These are phyloP conservation scores for Rhodomyrtus tomentosa DNA, from an alignment of 345 rosid genomes.

Conservation along the genomic window DNA sequence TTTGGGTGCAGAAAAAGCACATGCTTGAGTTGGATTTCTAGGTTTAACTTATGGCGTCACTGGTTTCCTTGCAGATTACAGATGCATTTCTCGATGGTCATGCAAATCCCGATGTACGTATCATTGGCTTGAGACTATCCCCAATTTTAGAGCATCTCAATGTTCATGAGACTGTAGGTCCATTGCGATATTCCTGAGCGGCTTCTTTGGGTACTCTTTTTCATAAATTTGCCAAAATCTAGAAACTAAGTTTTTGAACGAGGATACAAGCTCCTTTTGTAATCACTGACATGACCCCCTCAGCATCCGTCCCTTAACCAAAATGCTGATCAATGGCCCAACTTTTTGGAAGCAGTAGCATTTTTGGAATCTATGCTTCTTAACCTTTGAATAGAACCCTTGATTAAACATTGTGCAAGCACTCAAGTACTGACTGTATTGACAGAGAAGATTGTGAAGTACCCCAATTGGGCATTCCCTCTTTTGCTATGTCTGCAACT, in stretches of 20 bases:
- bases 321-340: not conserved
- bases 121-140: conserved; percentile 57
- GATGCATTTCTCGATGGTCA: conserved; percentile 51
- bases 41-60: not conserved
- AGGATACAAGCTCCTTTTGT: not conserved
- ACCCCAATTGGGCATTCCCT: not conserved
- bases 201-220: not conserved
- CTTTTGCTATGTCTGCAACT: not conserved
- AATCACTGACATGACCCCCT: not conserved
- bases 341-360: not conserved
- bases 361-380: not conserved
- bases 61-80: conserved; percentile 46
- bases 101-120: conserved; percentile 49
- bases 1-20: not conserved
- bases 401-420: not conserved
- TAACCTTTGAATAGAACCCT: not conserved
- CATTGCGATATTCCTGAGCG: not conserved
- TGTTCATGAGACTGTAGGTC: not conserved
- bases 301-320: not conserved
- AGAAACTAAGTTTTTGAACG: not conserved
- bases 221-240: not conserved
- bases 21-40: not conserved
- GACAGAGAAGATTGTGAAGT: not conserved
- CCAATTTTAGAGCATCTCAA: conserved; percentile 28
- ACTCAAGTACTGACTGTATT: not conserved